Percentiles rank a stretch among this genome's conserved stretches.
Evolutionary conservation across 257 asterid species (phyloP).

Genomic region (Solanum tacnaense): DNA sequence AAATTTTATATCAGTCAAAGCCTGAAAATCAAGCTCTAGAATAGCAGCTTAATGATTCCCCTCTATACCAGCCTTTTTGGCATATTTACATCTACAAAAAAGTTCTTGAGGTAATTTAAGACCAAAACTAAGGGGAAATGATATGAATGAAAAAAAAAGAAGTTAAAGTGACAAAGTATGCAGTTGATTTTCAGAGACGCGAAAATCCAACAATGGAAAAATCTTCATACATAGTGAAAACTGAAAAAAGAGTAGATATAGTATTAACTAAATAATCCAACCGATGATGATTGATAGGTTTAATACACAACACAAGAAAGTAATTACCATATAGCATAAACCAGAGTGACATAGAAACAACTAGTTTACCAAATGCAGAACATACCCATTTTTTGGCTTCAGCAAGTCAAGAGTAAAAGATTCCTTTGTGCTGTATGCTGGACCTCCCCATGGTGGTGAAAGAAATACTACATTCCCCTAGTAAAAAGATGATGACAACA

Average conservation of each 20-base stretch:
- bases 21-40: not conserved
- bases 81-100: not conserved
- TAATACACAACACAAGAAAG: not conserved
- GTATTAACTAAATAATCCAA: not conserved
- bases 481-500: conserved; percentile 8
- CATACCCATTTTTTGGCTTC: conserved; percentile 87
- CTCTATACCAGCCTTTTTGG: not conserved
- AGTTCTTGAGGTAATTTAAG: not conserved
- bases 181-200: not conserved
- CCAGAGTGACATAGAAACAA: not conserved
- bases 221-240: not conserved
- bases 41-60: not conserved
- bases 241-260: not conserved
- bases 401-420: conserved; percentile 54
- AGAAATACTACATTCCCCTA: conserved; percentile 86
- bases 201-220: not conserved
- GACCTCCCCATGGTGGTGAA: conserved; percentile 99
- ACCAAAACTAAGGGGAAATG: not conserved
- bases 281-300: not conserved
- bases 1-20: not conserved
- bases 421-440: conserved; percentile 44
- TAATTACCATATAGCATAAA: not conserved
- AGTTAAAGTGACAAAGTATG: not conserved
- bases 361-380: not conserved
- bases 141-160: not conserved